Conservation (phyloP, 257 asterid genomes). For the Primulina eburnea region DNA sequence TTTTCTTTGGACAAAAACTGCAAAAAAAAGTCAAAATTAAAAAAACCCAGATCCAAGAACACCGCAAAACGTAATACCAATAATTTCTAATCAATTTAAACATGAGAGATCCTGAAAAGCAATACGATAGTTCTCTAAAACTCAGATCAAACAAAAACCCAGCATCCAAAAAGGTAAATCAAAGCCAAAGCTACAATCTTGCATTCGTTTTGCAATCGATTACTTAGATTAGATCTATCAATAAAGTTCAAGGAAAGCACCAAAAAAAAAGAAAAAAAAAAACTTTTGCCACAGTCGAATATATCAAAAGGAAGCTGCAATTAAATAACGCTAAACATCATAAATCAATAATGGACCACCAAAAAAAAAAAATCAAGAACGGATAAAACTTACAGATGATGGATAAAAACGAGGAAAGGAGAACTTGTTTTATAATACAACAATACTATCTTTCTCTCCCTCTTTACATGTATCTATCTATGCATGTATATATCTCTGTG, state of each 20-base stretch:
- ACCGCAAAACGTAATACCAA: constrained; percentile 29
- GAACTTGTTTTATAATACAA: constrained; percentile 20
- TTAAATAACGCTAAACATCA: not conserved
- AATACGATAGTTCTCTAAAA: constrained; percentile 51
- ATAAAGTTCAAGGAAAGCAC: constrained; percentile 18
- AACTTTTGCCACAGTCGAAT: constrained; percentile 5
- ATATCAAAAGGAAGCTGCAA: constrained; percentile 16
- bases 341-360: not conserved
- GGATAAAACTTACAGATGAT: constrained; percentile 34
- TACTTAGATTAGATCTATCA: constrained; percentile 51
- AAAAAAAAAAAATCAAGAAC: not conserved
- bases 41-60: constrained; percentile 40
- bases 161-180: constrained; percentile 31
- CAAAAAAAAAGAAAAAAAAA: constrained; percentile 1
- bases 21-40: constrained; percentile 14
- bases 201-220: constrained; percentile 36
- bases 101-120: constrained; percentile 30
- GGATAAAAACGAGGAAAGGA: constrained; percentile 33
- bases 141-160: constrained; percentile 60
- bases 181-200: constrained; percentile 41
- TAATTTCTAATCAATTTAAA: constrained; percentile 34
- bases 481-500: constrained; percentile 9
- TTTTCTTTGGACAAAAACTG: constrained; percentile 8
- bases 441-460: constrained; percentile 26
- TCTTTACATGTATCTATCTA: constrained; percentile 15